These are phyloP conservation scores for Sphaerulina vaccinii DNA, from an alignment of 2,329 filamentous ascomycete species.

Conservation along the genomic window DNA sequence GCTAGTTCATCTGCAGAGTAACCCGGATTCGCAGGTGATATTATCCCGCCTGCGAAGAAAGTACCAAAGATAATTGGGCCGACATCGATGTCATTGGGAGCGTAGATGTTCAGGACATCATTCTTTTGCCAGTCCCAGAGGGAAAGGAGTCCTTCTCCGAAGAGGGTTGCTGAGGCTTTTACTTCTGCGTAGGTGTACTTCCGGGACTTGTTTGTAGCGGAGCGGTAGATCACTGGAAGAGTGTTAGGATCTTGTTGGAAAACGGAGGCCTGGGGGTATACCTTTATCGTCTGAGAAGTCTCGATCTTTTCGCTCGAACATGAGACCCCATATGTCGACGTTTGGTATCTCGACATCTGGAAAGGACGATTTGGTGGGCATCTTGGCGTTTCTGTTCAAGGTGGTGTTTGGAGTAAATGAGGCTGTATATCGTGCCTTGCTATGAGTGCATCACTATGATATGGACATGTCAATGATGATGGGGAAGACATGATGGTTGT, in stretches of 20 bases:
- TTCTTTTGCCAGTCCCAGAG: conserved; percentile 76
- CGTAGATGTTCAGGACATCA: conserved; percentile 79
- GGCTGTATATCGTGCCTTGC: too few species aligned
- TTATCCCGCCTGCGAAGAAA: conserved; percentile 77
- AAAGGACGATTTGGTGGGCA: conserved; percentile 71
- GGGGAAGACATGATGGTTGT: too few species aligned
- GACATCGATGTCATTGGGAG: conserved; percentile 78
- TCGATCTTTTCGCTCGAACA: conserved; percentile 69
- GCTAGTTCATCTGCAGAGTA: conserved; percentile 83
- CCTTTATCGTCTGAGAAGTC: conserved; percentile 71
- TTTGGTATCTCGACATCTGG: conserved; percentile 67
- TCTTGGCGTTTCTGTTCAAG: conserved; percentile 40
- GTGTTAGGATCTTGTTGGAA: background rate
- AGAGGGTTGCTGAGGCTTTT: conserved; percentile 65
- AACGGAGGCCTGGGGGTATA: too few species aligned
- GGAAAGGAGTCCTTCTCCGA: conserved; percentile 75
- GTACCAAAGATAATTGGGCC: conserved; percentile 64
- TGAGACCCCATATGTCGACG: conserved; percentile 73
- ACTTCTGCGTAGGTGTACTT: conserved; percentile 70
- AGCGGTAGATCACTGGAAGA: conserved; percentile 70
- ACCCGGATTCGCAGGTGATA: conserved; percentile 83
- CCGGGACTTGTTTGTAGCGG: conserved; percentile 60
- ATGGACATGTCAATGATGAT: too few species aligned
- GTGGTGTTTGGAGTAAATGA: too few species aligned
- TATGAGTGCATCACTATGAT: too few species aligned